phyloP scores from a whole-genome alignment of 768 basidiomycete genomes.

The Calocybe gangraenosa region DNA sequence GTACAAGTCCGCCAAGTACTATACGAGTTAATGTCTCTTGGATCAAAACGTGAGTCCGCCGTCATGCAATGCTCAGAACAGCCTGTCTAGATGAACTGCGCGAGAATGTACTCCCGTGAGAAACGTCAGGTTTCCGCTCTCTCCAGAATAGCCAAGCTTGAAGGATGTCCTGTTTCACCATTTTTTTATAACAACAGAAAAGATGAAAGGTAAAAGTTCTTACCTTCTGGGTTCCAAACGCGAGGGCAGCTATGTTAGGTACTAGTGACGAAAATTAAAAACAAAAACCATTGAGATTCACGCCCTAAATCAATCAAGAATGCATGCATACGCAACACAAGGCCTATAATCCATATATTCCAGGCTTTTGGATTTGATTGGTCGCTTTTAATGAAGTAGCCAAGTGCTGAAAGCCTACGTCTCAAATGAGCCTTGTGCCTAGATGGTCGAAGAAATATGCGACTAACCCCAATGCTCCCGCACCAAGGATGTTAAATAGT shows the following conservation, averaged over 20 bases:
- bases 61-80: no score
- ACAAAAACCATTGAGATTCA: no score
- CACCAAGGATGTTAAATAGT: neutral
- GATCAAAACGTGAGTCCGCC: no score
- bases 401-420: neutral
- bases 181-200: neutral
- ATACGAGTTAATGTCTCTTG: no score
- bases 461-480: neutral
- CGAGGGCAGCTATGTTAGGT: neutral
- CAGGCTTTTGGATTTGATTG: neutral
- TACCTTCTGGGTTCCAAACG: constrained; percentile 4
- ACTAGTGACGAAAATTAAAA: neutral
- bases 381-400: neutral
- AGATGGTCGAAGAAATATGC: neutral
- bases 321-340: neutral
- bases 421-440: neutral
- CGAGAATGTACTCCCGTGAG: neutral
- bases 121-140: neutral
- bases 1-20: no score
- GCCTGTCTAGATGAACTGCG: neutral
- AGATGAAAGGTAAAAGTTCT: neutral
- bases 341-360: neutral
- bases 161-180: neutral
- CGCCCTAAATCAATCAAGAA: no score
- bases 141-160: constrained; percentile 3